Conservation (phyloP, 1,139 yeast species). For the Trichomonascaceae sp. region DNA sequence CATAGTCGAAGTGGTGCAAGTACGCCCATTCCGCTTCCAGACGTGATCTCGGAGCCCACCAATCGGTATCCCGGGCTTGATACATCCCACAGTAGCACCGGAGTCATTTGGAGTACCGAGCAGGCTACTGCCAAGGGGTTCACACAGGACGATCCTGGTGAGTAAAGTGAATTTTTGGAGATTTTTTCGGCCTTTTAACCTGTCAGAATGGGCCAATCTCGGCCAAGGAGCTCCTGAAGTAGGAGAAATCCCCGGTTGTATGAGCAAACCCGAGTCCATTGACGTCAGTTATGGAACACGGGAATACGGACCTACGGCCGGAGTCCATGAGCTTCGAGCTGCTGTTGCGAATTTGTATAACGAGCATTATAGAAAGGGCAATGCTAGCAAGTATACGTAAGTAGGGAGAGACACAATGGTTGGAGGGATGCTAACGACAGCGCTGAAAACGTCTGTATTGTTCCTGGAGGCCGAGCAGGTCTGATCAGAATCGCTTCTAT, state of each 20-base stretch:
- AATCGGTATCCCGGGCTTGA: constrained; percentile 55
- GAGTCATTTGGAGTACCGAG: constrained; percentile 66
- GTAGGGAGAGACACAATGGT: no score
- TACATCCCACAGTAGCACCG: constrained; percentile 58
- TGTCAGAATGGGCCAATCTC: constrained; percentile 50
- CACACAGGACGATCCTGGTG: constrained; percentile 38
- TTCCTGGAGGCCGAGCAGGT: constrained; percentile 69
- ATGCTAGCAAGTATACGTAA: constrained; percentile 47
- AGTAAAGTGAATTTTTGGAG: not conserved
- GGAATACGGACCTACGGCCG: constrained; percentile 64
- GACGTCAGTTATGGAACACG: constrained; percentile 49
- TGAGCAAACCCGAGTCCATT: constrained; percentile 48
- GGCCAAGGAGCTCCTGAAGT: constrained; percentile 73
- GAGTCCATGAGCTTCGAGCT: constrained; percentile 50
- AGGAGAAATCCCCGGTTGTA: constrained; percentile 59
- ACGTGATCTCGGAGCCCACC: constrained; percentile 26
- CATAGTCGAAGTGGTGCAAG: constrained; percentile 26
- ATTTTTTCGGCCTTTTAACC: not conserved
- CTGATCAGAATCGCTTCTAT: constrained; percentile 62
- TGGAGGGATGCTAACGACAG: constrained; percentile 1
- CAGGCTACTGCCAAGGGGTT: constrained; percentile 59
- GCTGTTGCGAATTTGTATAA: constrained; percentile 61
- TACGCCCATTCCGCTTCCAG: constrained; percentile 32
- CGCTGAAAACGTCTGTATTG: constrained; percentile 60
- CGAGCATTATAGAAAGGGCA: constrained; percentile 48